These are phyloP conservation scores for Prosopis cineraria DNA, from an alignment of 306 rosid species.

Conservation along the genomic window DNA sequence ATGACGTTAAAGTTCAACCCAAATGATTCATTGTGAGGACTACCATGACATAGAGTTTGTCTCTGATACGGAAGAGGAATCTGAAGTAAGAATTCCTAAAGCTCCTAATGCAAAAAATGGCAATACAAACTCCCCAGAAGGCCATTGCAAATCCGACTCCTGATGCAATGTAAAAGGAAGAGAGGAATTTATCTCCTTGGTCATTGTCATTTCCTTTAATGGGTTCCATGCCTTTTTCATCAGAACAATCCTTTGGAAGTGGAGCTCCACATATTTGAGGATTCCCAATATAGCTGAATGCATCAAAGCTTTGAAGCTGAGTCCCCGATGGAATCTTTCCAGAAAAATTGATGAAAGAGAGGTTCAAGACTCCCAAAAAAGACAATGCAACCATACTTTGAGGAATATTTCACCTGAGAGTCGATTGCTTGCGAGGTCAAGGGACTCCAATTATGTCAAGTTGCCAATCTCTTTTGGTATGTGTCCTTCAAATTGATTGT, in stretches of 20 bases:
- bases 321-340: neutral
- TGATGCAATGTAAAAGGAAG: neutral
- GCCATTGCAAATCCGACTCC: neutral
- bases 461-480: neutral
- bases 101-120: neutral
- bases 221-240: neutral
- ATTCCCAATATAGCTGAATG: neutral
- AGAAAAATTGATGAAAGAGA: neutral
- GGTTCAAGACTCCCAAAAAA: neutral
- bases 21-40: neutral
- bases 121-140: neutral
- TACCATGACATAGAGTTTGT: neutral
- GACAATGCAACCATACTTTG: neutral
- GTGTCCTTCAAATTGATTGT: neutral
- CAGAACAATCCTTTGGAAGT: neutral
- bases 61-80: neutral
- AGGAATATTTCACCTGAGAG: neutral
- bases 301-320: neutral
- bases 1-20: neutral
- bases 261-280: neutral
- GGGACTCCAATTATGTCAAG: neutral
- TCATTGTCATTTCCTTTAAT: neutral
- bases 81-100: neutral
- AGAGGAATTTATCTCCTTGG: neutral
- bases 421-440: neutral